Evolutionary conservation across 75 land plant species (phyloP).

Genomic region (Pseudotsuga menziesii): DNA sequence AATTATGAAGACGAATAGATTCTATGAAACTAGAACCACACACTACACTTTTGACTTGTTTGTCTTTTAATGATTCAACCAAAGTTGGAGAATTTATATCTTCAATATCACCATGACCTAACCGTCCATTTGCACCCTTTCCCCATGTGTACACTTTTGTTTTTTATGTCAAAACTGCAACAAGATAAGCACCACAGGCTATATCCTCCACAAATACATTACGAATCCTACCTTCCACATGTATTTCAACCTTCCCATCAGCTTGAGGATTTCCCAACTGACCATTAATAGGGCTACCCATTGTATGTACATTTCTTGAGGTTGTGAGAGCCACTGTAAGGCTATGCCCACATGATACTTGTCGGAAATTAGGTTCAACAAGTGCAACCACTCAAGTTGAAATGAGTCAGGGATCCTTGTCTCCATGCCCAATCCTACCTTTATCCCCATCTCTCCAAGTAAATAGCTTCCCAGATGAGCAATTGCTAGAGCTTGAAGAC

Average conservation of each 20-base stretch:
- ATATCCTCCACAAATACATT: slow-evolving; percentile 75
- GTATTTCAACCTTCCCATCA: slow-evolving; percentile 62
- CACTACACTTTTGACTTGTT: slow-evolving; percentile 94
- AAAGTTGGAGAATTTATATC: slow-evolving; percentile 68
- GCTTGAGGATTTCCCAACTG: slow-evolving; percentile 81
- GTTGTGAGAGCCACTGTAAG: slow-evolving; percentile 84
- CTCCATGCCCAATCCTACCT: slow-evolving; percentile 58
- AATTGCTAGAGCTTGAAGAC: slow-evolving; percentile 24
- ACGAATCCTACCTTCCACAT: slow-evolving; percentile 73
- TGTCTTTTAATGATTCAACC: slow-evolving; percentile 77
- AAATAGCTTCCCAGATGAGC: slow-evolving; percentile 50
- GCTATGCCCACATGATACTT: slow-evolving; percentile 80
- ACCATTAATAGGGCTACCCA: slow-evolving; percentile 83
- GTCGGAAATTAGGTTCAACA: slow-evolving; percentile 43
- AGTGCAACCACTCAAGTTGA: slow-evolving; percentile 54
- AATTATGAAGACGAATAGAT: slow-evolving; percentile 93
- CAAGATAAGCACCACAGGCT: slow-evolving; percentile 88
- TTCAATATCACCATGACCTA: slow-evolving; percentile 82
- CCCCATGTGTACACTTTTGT: slow-evolving; percentile 95
- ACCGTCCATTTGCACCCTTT: slow-evolving; percentile 83
- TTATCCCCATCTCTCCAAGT: slow-evolving; percentile 66
- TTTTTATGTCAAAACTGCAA: slow-evolving; percentile 77
- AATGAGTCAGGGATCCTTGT: slow-evolving; percentile 45
- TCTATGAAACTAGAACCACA: slow-evolving; percentile 93
- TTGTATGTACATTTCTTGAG: slow-evolving; percentile 70